Conservation (phyloP, 768 basidiomycete genomes). For the Collybia sp. region DNA sequence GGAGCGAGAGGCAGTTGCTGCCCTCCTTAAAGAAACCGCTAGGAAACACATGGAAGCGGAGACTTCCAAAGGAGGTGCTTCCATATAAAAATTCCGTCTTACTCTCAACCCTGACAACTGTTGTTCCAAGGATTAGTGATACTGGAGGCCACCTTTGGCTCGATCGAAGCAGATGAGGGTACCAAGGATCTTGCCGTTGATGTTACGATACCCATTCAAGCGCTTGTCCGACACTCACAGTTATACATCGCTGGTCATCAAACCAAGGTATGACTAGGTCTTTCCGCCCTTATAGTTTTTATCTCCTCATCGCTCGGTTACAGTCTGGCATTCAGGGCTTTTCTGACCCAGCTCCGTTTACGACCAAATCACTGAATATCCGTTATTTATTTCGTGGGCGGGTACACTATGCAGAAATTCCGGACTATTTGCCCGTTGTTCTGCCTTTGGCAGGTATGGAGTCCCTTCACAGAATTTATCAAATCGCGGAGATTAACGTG, state of each 20-base stretch:
- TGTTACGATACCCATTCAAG: conserved; percentile 79
- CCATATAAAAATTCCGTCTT: neutral
- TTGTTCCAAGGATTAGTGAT: conserved; percentile 63
- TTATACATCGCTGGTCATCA: conserved; percentile 72
- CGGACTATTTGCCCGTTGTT: conserved; percentile 64
- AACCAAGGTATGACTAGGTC: conserved; percentile 59
- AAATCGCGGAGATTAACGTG: conserved; percentile 9
- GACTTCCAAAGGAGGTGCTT: conserved; percentile 59
- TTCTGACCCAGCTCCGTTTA: conserved; percentile 77
- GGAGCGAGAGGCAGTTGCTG: conserved; percentile 58
- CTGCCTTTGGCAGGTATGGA: conserved; percentile 71
- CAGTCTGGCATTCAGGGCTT: conserved; percentile 83
- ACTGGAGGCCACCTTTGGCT: conserved; percentile 69
- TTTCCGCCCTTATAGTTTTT: conserved; percentile 4
- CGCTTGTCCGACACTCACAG: conserved; percentile 74
- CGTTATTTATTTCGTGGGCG: conserved; percentile 74
- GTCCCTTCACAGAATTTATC: conserved; percentile 1
- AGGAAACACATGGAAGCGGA: conserved; percentile 61
- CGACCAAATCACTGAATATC: conserved; percentile 63
- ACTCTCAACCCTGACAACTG: conserved; percentile 10
- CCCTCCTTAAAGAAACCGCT: conserved; percentile 65
- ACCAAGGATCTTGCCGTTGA: conserved; percentile 59
- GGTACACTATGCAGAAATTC: conserved; percentile 73
- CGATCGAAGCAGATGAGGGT: conserved; percentile 42
- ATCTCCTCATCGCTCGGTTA: conserved; percentile 5